Percentiles rank a stretch among this genome's conserved stretches.
phyloP scores from a whole-genome alignment of 139 green algal genomes.

The Chlamydomonas asymmetrica region DNA sequence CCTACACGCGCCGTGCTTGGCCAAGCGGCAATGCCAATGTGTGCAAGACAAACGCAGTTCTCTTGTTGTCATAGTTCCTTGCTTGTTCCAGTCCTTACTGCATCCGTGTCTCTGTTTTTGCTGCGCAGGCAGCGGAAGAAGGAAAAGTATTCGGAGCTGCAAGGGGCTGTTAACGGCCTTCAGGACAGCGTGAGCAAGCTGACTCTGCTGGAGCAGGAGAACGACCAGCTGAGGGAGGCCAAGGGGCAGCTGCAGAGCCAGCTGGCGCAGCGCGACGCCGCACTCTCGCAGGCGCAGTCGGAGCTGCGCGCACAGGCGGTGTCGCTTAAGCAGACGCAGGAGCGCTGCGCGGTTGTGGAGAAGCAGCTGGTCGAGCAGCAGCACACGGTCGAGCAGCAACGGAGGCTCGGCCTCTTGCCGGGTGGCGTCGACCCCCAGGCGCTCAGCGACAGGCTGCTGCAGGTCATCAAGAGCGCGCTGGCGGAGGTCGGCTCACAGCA shows the following conservation, averaged over 20 bases:
- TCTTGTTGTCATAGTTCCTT: too few relatives aligned
- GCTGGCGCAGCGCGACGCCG: conserved; percentile 16
- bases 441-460: conserved; percentile 23
- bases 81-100: too few relatives aligned
- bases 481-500: not conserved
- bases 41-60: too few relatives aligned
- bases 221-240: conserved; percentile 22
- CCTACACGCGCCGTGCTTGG: too few relatives aligned
- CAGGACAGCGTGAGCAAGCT: conserved; percentile 25
- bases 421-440: conserved; percentile 12
- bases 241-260: conserved; percentile 12
- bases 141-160: conserved; percentile 43
- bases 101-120: too few relatives aligned
- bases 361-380: conserved; percentile 15
- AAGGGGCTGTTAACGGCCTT: conserved; percentile 34
- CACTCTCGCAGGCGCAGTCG: not conserved
- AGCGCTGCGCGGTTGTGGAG: conserved; percentile 17
- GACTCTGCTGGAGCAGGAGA: conserved; percentile 24
- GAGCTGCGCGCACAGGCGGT: conserved; percentile 4
- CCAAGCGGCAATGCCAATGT: too few relatives aligned
- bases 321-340: not conserved
- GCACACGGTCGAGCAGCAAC: conserved; percentile 13
- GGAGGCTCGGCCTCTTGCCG: not conserved
- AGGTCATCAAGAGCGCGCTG: conserved; percentile 31
- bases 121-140: conserved; percentile 49